Conservation (phyloP, 352 stramenopile genomes). For the Globisporangium emineosum region DNA sequence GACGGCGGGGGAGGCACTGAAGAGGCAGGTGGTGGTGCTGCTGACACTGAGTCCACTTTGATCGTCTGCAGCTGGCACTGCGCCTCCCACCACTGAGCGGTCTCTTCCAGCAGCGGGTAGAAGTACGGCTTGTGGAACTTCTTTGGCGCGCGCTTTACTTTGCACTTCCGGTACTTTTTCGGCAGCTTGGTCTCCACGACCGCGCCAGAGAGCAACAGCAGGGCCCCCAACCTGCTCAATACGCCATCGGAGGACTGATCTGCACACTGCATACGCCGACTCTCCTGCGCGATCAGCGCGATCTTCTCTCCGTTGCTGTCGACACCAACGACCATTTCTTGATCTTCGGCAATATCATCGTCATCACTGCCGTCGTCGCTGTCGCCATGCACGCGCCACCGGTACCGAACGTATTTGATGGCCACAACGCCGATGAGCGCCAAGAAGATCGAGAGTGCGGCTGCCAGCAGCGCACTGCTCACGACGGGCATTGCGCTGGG, state of each 20-base stretch:
- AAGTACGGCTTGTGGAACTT: constrained; percentile 60
- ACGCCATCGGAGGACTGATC: background rate
- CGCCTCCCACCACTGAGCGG: constrained; percentile 46
- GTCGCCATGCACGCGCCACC: constrained; percentile 6
- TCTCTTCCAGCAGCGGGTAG: constrained; percentile 60
- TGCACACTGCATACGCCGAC: constrained; percentile 3
- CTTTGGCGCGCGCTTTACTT: constrained; percentile 18
- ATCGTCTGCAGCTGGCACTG: constrained; percentile 15
- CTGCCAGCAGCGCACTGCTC: constrained; percentile 2
- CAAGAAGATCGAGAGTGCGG: constrained; percentile 16
- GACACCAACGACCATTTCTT: background rate
- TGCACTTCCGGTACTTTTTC: background rate
- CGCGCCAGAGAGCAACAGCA: constrained; percentile 6
- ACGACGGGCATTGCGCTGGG: constrained; percentile 5
- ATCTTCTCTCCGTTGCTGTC: constrained; percentile 13
- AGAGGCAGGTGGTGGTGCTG: background rate
- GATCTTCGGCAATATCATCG: constrained; percentile 10
- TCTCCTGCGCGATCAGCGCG: constrained; percentile 14
- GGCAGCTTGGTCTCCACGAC: constrained; percentile 9
- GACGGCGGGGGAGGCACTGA: background rate
- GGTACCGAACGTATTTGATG: constrained; percentile 10
- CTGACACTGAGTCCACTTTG: constrained; percentile 3
- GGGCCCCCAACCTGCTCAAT: background rate
- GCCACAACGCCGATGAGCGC: constrained; percentile 4
- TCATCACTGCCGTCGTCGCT: constrained; percentile 29